Conservation (phyloP, 768 basidiomycete species). For the Leccinum obscurum region DNA sequence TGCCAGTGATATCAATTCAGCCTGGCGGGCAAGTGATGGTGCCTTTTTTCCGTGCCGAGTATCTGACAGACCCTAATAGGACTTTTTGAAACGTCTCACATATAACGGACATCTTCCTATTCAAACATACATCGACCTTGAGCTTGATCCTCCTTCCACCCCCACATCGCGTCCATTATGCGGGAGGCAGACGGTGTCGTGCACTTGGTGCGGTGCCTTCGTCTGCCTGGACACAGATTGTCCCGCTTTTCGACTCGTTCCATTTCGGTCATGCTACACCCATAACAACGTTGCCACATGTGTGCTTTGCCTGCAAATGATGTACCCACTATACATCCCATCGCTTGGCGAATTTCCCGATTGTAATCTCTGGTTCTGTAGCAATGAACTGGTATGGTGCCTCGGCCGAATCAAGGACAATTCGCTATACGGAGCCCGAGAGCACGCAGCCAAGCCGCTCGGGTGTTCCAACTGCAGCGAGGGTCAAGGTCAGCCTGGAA, state of each 20-base stretch:
- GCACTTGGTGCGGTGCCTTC: conserved; percentile 4
- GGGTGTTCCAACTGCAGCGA: no score
- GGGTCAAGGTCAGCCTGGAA: no score
- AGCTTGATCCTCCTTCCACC: background rate
- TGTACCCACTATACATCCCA: background rate
- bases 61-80: conserved; percentile 7
- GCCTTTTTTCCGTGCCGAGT: no score
- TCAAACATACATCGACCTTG: background rate
- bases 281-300: conserved; percentile 13
- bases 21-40: no score
- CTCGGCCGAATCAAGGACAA: conserved; percentile 18
- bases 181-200: background rate
- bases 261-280: conserved; percentile 19
- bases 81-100: conserved; percentile 20
- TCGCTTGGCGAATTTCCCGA: conserved; percentile 20
- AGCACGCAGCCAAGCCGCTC: no score
- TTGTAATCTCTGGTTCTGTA: conserved; percentile 23
- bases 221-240: conserved; percentile 22
- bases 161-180: conserved; percentile 7
- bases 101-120: background rate
- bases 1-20: no score
- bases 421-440: no score
- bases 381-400: conserved; percentile 23
- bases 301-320: conserved; percentile 8
- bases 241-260: conserved; percentile 14